phyloP scores from a whole-genome alignment of 257 asterid species.

The Gentiana dahurica region DNA sequence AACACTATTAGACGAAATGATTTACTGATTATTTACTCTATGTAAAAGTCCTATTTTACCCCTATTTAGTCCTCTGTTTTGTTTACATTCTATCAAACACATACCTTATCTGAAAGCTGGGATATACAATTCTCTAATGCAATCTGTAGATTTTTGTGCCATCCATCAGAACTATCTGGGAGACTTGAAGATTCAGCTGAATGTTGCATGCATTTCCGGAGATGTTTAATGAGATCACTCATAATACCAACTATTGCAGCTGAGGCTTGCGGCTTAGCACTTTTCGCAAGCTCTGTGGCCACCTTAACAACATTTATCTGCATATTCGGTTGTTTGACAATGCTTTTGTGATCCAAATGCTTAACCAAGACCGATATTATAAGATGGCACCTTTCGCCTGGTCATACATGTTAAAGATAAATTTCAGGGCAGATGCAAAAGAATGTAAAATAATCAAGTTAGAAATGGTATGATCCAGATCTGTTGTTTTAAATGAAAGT shows the following conservation, averaged over 20 bases:
- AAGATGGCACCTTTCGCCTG: constrained; percentile 40
- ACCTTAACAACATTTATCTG: constrained; percentile 27
- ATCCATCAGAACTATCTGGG: constrained; percentile 13
- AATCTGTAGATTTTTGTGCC: constrained; percentile 24
- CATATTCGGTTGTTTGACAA: constrained; percentile 24
- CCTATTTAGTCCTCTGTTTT: no score
- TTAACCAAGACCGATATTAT: constrained; percentile 32
- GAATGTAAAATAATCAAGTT: not conserved
- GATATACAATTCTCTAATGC: constrained; percentile 35
- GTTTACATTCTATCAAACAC: constrained; percentile 2
- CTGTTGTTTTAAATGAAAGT: constrained; percentile 1
- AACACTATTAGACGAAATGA: no score
- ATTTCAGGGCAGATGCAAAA: not conserved
- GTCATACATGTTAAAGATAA: constrained; percentile 1
- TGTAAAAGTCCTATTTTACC: no score
- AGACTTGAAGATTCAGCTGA: constrained; percentile 23
- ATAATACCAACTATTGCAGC: constrained; percentile 26
- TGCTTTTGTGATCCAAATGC: constrained; percentile 41
- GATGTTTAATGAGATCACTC: constrained; percentile 32
- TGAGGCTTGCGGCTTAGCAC: constrained; percentile 28
- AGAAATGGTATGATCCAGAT: not conserved
- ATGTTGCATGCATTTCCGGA: constrained; percentile 25
- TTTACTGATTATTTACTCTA: no score
- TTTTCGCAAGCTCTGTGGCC: constrained; percentile 22
- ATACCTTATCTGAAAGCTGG: constrained; percentile 32